A percentile compares a stretch with the other conserved stretches of the same genome.
phyloP scores from a whole-genome alignment of 768 basidiomycete species.

The Suillus sp. region DNA sequence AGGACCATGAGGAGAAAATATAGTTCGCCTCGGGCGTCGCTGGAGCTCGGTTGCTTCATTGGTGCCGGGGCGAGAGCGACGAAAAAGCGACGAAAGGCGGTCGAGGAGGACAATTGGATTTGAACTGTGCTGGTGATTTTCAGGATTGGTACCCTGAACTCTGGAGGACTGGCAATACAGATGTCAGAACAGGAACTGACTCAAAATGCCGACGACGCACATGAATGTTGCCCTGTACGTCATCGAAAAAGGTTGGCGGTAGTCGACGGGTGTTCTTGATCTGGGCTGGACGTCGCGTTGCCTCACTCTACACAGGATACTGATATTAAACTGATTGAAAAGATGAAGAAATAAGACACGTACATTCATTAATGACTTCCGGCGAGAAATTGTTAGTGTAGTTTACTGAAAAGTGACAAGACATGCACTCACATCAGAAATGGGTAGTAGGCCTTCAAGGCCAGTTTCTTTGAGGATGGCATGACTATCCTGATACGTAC shows the following conservation, averaged over 20 bases:
- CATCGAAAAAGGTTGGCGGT: not conserved
- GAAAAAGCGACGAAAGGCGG: too few relatives aligned
- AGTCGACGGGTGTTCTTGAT: not conserved
- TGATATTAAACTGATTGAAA: not conserved
- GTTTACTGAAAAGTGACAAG: not conserved
- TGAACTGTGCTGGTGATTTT: too few relatives aligned
- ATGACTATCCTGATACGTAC: not conserved
- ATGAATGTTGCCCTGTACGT: not conserved
- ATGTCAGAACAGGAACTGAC: too few relatives aligned
- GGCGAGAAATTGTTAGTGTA: too few relatives aligned
- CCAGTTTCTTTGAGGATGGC: not conserved
- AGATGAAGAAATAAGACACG: not conserved
- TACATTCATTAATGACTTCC: not conserved
- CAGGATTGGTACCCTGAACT: too few relatives aligned
- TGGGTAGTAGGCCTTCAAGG: not conserved
- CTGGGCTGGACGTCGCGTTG: not conserved
- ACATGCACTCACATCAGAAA: not conserved
- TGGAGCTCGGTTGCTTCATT: too few relatives aligned
- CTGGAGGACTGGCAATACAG: too few relatives aligned
- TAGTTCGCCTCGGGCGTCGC: too few relatives aligned
- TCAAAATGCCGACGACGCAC: not conserved
- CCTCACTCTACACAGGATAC: not conserved
- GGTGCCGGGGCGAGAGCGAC: too few relatives aligned
- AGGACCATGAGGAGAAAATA: too few relatives aligned
- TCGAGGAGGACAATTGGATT: too few relatives aligned